Evolutionary conservation across 129 eudicot genomes (phyloP), one percentile per base, ranked within the genome.

Genomic region (Arctium lappa): DNA sequence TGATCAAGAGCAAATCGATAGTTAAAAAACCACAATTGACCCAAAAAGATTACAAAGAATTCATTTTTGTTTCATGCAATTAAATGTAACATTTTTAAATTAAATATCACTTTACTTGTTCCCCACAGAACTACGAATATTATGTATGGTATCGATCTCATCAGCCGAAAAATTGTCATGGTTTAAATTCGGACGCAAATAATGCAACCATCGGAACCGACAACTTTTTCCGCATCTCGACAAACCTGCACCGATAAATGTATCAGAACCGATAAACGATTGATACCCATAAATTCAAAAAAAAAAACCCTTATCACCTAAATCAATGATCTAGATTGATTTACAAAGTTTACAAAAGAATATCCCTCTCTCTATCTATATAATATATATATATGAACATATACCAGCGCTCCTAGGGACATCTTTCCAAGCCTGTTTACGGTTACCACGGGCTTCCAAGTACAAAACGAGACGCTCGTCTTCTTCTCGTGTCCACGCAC

Each of bases 121-220:
- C 22, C 79, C 79, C 15, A 10, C 50, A n/a, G 7, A 9, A 3
- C 27, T 75, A 30, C 32, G 79, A 30, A 75, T 2, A 34, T 48
- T 13, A 75, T 34, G 8, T 9, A 75, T 75, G 13, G 40, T 2
- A 11, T 75, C 6, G 5, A 30, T 53, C 50, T 75, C 79, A 40
- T 46, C 4, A 29, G 0, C 0, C 0, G 66, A 42, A 46, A 75
- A 75, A 13, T 16, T 6, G 1, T 8, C 22, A 13, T 63, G 79
- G 46, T 75, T 33, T 48, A 75, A 4, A 46, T 36, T 46, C 22
- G 79, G 79, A 29, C 68, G 27, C 66, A 75, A 13, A 30, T 75
- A 75, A 42, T 75, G 79, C 39, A 46, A 29, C 79, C 79, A 75
- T 48, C 79, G 37, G 68, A 75, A 75, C 13, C 79, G 32, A 53